Evolutionary conservation across 345 rosid genomes (phyloP).

Genomic region (Cochlearia excelsa): DNA sequence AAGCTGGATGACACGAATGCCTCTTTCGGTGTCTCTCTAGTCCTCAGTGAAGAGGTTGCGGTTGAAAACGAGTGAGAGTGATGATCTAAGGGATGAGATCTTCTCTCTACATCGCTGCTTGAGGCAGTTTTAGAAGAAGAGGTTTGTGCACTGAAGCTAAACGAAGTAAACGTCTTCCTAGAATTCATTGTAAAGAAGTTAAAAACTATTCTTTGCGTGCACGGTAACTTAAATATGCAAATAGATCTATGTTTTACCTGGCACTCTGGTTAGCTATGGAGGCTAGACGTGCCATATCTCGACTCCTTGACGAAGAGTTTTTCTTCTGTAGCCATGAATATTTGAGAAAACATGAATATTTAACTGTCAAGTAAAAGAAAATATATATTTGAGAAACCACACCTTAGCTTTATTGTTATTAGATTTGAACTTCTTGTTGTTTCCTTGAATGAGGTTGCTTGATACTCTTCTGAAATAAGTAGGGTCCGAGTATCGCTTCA

Average conservation of each 20-base stretch:
- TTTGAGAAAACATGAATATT: not conserved
- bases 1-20: slow-evolving; percentile 41
- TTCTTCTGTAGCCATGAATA: slow-evolving; percentile 53
- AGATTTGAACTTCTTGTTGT: slow-evolving; percentile 50
- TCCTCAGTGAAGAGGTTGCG: slow-evolving; percentile 43
- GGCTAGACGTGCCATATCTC: slow-evolving; percentile 45
- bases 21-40: slow-evolving; percentile 46
- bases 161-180: slow-evolving; percentile 57
- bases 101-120: slow-evolving; percentile 47
- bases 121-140: slow-evolving; percentile 39
- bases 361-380: slow-evolving; percentile 1
- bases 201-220: not conserved
- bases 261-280: slow-evolving; percentile 46
- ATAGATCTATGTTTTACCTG: slow-evolving; percentile 44
- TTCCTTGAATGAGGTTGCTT: slow-evolving; percentile 42
- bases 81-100: slow-evolving; percentile 50
- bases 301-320: slow-evolving; percentile 48
- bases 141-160: slow-evolving; percentile 42
- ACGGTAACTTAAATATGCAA: not conserved
- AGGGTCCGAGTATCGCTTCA: slow-evolving; percentile 90
- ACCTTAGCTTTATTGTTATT: slow-evolving; percentile 74
- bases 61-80: slow-evolving; percentile 49
- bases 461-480: slow-evolving; percentile 71
- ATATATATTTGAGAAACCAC: slow-evolving; percentile 16
- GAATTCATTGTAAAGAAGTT: slow-evolving; percentile 21